Base-by-base conservation (phyloP, 139 green algal genomes). In the Chlorella ohadii region DNA sequence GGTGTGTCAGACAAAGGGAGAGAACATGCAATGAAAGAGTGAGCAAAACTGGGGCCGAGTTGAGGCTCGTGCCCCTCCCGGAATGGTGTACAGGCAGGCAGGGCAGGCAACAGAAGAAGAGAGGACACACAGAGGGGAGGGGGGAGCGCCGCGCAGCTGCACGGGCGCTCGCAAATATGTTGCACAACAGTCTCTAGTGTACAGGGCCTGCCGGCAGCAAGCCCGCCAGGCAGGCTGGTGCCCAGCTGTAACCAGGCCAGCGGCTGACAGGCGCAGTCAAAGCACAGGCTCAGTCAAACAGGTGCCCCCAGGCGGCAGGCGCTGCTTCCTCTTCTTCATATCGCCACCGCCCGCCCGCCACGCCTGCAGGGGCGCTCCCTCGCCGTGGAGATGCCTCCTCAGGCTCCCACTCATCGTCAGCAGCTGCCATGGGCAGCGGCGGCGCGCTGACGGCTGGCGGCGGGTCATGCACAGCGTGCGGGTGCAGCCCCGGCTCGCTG, bases 401-500 rank as follows among this genome's bases (percentile, higher is more conserved):
- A 4, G 72, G n/a, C 72, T 78, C 72, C 72, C 72, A 78, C 47
- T 64, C 72, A 41, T 78, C 72, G 0, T 56, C 70, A 1, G 27
- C 72, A n/a, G 51, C 51, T 9, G 51, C 9, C 7, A 6, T 13
- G 33, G 22, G 66, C 66, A 41, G 66, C 66, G 66, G 66, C 63
- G n/a, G 63, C 66, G 66, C 66, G 9, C 15, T 9, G 31, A 34
- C 66, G 6, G 66, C 19, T 20, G 66, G 66, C 66, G 66, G 36
- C 19, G 19, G 51, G 51, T 59, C 51, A 13, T 59, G 51, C 51
- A 59, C 15, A 22, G 51, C 51, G 51, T 59, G 51, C 12, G 51
- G 51, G 51, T 59, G 51, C 51, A 59, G 51, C 9, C 51, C 51
- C 9, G 51, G n/a, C 44, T 16, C n/a, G 20, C n/a, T 66, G 72